phyloP scores from a whole-genome alignment of 495 filamentous ascomycete genomes.

The Penicillium chermesinum region DNA sequence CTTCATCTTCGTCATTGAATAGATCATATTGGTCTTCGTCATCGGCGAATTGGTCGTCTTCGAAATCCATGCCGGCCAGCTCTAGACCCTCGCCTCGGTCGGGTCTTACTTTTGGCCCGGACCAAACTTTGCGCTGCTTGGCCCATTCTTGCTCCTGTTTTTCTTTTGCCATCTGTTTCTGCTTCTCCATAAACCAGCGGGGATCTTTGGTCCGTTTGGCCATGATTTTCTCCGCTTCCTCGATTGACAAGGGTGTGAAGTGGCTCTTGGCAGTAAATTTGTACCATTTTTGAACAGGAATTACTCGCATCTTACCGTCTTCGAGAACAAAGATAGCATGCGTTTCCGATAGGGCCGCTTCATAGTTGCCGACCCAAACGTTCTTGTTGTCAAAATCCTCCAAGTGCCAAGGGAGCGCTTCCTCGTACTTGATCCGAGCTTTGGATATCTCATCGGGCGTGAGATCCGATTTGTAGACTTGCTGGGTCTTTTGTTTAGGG shows the following conservation, averaged over 20 bases:
- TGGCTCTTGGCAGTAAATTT: conserved; percentile 78
- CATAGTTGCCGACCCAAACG: conserved; percentile 86
- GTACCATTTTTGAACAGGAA: conserved; percentile 93
- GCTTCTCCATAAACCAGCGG: conserved; percentile 72
- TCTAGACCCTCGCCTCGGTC: conserved; percentile 48
- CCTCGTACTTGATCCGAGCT: conserved; percentile 82
- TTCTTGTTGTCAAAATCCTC: conserved; percentile 95
- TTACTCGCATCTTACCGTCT: conserved; percentile 65
- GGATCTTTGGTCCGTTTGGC: conserved; percentile 65
- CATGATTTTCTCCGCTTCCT: conserved; percentile 81
- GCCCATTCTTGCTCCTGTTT: conserved; percentile 47
- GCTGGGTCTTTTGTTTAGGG: conserved; percentile 60
- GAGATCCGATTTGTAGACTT: conserved; percentile 71
- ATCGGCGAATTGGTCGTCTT: conserved; percentile 69
- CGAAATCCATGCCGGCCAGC: conserved; percentile 55
- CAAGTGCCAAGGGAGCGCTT: conserved; percentile 90
- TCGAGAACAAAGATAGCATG: conserved; percentile 71
- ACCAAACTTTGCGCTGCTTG: conserved; percentile 41
- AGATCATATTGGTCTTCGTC: conserved; percentile 83
- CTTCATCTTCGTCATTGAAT: conserved; percentile 74
- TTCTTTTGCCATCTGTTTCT: conserved; percentile 44
- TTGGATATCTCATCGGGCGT: conserved; percentile 76
- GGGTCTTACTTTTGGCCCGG: conserved; percentile 35
- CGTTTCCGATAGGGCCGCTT: conserved; percentile 73
- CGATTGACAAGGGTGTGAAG: conserved; percentile 73